Base-by-base conservation (phyloP, 345 rosid genomes). In the Mallotus nudiflorus region DNA sequence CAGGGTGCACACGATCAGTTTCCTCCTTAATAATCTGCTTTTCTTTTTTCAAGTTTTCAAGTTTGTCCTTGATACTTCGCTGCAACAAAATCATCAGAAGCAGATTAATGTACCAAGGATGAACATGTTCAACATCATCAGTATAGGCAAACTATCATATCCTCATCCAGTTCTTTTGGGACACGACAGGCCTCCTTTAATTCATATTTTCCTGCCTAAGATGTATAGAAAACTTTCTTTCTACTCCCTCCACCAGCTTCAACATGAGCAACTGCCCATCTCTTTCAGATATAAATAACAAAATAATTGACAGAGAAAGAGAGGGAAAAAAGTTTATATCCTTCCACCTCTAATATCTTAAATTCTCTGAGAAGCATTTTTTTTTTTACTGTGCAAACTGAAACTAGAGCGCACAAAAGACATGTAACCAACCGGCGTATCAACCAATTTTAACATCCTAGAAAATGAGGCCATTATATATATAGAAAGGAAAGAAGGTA, bases 21-120 rank as follows among this genome's bases (percentile, higher is more conserved):
- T 88, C 96, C 60, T 80, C 82, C 71, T 79, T 75, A 62, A 95
- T 85, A 77, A 75, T 86, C 68, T 78, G 77, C 79, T 84, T 90
- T 81, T 95, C 97, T 79, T 85, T 85, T 81, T 82, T 85, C 86
- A 95, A 80, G 64, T 78, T 86, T 50, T 74, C 75, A 77, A 90
- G 93, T 71, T 92, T 92, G 82, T 95, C 99, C 71, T 84, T 76
- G 70, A 92, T 90, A 77, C 99, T 95, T 73, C 77, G 83, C 99
- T 95, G 91, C 77, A 73, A 78, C 19, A 81, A 57, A 61, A 69
- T 35, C 59, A 25, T 9, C 42, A 58, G 54, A 37, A 44, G 66
- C 56, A 70, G 40, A 60, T 16, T 10, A 19, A 55, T 1, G 8
- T 28, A 45, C 10, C 24, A 53, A 65, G 7, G 22, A 9, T 14